phyloP scores from a whole-genome alignment of 2,329 filamentous ascomycete species.

The Geosmithia putterillii region DNA sequence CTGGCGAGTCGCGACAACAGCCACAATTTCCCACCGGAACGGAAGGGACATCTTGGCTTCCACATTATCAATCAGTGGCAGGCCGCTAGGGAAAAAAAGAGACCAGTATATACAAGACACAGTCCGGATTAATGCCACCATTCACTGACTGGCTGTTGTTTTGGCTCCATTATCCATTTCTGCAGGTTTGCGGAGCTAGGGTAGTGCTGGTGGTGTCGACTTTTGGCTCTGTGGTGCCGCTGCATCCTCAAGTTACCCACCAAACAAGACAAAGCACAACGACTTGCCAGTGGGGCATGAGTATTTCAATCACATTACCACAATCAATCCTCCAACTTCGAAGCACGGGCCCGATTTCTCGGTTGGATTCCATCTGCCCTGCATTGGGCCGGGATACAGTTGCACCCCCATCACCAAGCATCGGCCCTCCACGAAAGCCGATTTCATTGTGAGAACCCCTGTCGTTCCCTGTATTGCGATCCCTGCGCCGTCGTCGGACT shows the following conservation, averaged over 20 bases:
- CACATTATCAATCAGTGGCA: too few relatives aligned
- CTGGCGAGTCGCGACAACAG: too few relatives aligned
- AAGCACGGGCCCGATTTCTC: background rate
- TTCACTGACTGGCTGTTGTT: background rate
- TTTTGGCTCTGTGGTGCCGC: background rate
- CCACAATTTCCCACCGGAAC: too few relatives aligned
- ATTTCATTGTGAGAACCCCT: background rate
- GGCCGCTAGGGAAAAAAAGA: too few relatives aligned
- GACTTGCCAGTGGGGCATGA: background rate
- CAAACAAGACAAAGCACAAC: background rate
- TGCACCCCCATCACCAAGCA: background rate
- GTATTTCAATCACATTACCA: background rate
- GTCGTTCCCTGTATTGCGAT: background rate
- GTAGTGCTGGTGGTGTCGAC: background rate
- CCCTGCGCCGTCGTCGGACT: background rate
- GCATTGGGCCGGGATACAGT: background rate
- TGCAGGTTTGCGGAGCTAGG: background rate
- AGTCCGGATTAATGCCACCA: background rate
- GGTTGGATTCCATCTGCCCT: background rate
- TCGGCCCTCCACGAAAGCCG: background rate
- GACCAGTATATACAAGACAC: background rate
- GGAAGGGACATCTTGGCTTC: too few relatives aligned
- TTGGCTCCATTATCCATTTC: background rate
- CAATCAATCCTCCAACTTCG: background rate
- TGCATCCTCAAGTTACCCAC: background rate